Conservation (phyloP, 139 green algal genomes). For the Penium margaritaceum region DNA sequence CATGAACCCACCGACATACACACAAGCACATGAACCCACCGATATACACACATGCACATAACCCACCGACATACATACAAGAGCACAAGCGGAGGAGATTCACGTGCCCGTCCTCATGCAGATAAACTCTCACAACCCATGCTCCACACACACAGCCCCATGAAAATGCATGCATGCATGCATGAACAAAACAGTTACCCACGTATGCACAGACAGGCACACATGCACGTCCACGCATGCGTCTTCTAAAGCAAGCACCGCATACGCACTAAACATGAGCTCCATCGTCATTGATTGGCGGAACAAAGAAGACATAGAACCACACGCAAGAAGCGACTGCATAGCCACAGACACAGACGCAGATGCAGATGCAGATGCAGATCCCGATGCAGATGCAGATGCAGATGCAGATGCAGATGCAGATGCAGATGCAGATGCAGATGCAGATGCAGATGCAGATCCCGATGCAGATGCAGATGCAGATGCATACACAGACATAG, state of each 20-base stretch:
- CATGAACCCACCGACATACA: too few relatives aligned
- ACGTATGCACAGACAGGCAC: not conserved
- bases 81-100: not conserved
- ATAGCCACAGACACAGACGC: too few relatives aligned
- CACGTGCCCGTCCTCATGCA: not conserved
- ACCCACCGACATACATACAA: too few relatives aligned
- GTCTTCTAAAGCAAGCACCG: slow-evolving; percentile 16
- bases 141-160: not conserved
- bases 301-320: too few relatives aligned
- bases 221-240: too few relatives aligned
- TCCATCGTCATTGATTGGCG: not conserved
- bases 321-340: too few relatives aligned
- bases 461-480: not conserved
- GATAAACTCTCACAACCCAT: not conserved
- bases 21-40: too few relatives aligned
- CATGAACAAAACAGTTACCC: not conserved
- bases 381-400: too few relatives aligned
- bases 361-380: too few relatives aligned
- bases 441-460: not conserved
- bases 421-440: too few relatives aligned
- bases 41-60: too few relatives aligned
- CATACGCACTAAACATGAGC: slow-evolving; percentile 30
- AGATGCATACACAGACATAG: not conserved
- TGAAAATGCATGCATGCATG: not conserved
- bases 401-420: too few relatives aligned